phyloP scores from a whole-genome alignment of 1,284 basidiomycete species.

The Ganoderma boninense region DNA sequence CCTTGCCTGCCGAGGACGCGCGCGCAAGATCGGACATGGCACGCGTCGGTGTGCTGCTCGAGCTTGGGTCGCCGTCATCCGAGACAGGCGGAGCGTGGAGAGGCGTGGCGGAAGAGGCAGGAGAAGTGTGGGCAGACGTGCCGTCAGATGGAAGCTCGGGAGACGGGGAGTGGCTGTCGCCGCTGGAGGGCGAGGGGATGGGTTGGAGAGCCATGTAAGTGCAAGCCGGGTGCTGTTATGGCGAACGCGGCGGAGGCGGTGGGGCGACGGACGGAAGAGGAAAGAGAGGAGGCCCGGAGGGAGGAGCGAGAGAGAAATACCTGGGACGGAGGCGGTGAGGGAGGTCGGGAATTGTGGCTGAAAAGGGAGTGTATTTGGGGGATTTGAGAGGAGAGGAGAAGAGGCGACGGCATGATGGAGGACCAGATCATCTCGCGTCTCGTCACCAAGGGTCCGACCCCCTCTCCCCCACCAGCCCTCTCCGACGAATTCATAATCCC shows the following conservation, averaged over 20 bases:
- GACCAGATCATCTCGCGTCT: conserved; percentile 34
- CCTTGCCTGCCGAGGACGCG: conserved; percentile 64
- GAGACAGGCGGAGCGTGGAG: conserved; percentile 33
- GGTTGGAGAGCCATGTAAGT: conserved; percentile 36
- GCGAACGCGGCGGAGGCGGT: conserved; percentile 9
- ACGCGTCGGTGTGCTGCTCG: conserved; percentile 57
- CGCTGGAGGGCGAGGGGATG: conserved; percentile 48
- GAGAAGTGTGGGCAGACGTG: conserved; percentile 41
- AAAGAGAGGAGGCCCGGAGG: conserved; percentile 7
- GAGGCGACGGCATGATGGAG: conserved; percentile 39
- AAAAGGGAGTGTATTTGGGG: conserved; percentile 35
- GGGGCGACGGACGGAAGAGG: conserved; percentile 20
- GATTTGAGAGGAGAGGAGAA: conserved; percentile 38
- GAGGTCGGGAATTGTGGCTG: conserved; percentile 37
- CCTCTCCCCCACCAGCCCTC: conserved; percentile 20
- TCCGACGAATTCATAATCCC: conserved; percentile 27
- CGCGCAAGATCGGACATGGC: conserved; percentile 61
- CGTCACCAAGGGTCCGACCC: conserved; percentile 42
- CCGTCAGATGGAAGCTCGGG: conserved; percentile 38
- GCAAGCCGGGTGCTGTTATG: conserved; percentile 9
- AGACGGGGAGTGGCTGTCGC: conserved; percentile 39
- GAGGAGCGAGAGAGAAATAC: conserved; percentile 26
- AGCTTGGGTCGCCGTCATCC: conserved; percentile 39
- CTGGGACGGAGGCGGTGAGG: conserved; percentile 29
- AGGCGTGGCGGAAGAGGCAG: conserved; percentile 35